Conservation (phyloP, 2,329 filamentous ascomycete genomes). For the Ophiobolus disseminans region DNA sequence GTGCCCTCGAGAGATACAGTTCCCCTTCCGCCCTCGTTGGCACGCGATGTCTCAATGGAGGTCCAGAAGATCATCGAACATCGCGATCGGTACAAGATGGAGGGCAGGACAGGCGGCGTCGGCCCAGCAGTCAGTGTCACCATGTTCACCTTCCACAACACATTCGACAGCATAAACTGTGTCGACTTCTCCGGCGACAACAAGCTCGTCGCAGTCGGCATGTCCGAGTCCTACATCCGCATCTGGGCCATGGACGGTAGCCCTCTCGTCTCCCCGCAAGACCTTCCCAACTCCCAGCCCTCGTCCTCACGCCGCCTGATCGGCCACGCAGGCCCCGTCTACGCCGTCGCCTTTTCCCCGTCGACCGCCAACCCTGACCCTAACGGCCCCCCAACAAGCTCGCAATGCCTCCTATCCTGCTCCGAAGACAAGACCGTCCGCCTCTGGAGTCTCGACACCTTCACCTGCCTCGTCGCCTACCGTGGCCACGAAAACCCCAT, state of each 20-base stretch:
- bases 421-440: constrained; percentile 88
- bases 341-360: constrained; percentile 87
- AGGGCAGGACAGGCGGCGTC: constrained; percentile 80
- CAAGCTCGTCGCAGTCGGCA: constrained; percentile 84
- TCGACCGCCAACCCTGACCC: constrained; percentile 60
- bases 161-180: constrained; percentile 87
- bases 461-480: constrained; percentile 92
- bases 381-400: constrained; percentile 61
- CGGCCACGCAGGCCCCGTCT: constrained; percentile 89
- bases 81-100: constrained; percentile 88
- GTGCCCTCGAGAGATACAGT: constrained; percentile 79
- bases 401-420: constrained; percentile 83
- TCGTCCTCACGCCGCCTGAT: constrained; percentile 78
- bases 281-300: constrained; percentile 61
- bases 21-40: constrained; percentile 85
- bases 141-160: constrained; percentile 99
- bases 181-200: constrained; percentile 95
- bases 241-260: constrained; percentile 92
- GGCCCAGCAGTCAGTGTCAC: constrained; percentile 85
- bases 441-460: constrained; percentile 91
- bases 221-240: constrained; percentile 92
- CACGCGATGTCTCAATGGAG: constrained; percentile 90
- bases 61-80: constrained; percentile 94
- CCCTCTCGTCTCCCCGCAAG: constrained; percentile 71
- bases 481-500: constrained; percentile 91